Evolutionary conservation across 106 monocot species (phyloP).

Genomic region (Acorus calamus): DNA sequence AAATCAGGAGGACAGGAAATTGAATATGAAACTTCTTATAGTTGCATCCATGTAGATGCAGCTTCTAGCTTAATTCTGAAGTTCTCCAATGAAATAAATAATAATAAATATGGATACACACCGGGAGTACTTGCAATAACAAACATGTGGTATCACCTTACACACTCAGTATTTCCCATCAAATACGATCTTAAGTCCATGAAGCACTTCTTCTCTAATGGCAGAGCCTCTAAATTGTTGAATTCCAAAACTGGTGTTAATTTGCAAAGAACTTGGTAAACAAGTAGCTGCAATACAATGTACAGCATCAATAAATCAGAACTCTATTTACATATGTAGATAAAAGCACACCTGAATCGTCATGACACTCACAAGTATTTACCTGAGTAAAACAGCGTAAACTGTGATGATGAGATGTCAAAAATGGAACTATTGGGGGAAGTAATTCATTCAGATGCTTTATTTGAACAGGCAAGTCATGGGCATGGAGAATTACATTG

Average conservation of each 20-base stretch:
- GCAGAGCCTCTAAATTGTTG: constrained; percentile 16
- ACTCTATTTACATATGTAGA: background rate
- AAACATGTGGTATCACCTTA: constrained; percentile 29
- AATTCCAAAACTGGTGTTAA: constrained; percentile 38
- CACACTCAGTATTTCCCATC: constrained; percentile 69
- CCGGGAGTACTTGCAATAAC: background rate
- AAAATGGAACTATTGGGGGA: constrained; percentile 91
- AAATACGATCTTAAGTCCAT: constrained; percentile 68
- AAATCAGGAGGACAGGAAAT: too few relatives aligned
- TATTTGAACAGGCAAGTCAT: constrained; percentile 38
- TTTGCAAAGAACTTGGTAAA: constrained; percentile 69
- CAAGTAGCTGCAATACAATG: constrained; percentile 48
- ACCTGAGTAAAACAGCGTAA: constrained; percentile 92
- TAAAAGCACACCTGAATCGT: too few relatives aligned
- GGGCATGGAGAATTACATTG: constrained; percentile 75
- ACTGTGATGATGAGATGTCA: constrained; percentile 96
- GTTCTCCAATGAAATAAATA: background rate
- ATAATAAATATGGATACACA: too few relatives aligned
- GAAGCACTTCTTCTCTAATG: constrained; percentile 78
- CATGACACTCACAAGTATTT: background rate
- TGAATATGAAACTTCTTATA: too few relatives aligned
- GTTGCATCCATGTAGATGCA: too few relatives aligned
- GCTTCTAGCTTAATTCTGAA: background rate
- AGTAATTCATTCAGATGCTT: constrained; percentile 60
- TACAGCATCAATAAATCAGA: constrained; percentile 2